These are phyloP conservation scores for Lupinus albus DNA, from an alignment of 306 rosid genomes.

Conservation along the genomic window DNA sequence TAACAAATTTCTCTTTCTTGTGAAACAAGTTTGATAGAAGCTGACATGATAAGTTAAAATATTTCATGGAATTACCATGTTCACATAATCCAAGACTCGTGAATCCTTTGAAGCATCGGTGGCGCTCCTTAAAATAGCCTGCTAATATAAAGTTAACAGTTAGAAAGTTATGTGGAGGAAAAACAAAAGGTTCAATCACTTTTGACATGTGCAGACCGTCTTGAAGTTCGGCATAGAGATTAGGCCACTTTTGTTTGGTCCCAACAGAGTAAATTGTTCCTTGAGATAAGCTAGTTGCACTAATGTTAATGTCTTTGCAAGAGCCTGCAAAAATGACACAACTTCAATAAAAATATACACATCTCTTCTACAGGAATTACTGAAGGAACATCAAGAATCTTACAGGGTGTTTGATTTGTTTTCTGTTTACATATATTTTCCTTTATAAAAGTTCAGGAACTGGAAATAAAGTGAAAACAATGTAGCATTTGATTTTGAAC, in stretches of 20 bases:
- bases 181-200: neutral
- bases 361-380: slow-evolving; percentile 22
- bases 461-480: neutral
- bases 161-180: slow-evolving; percentile 26
- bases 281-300: slow-evolving; percentile 70
- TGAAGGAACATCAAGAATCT: neutral
- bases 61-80: slow-evolving; percentile 55
- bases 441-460: neutral
- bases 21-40: slow-evolving; percentile 13
- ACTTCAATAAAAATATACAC: slow-evolving; percentile 14
- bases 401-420: neutral
- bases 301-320: slow-evolving; percentile 76
- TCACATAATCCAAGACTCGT: slow-evolving; percentile 62
- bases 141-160: slow-evolving; percentile 43
- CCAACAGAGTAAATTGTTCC: slow-evolving; percentile 69
- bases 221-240: slow-evolving; percentile 91
- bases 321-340: slow-evolving; percentile 60
- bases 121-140: slow-evolving; percentile 66
- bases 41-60: slow-evolving; percentile 7
- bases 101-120: slow-evolving; percentile 86
- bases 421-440: neutral
- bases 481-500: neutral
- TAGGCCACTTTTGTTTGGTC: slow-evolving; percentile 77
- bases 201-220: slow-evolving; percentile 52
- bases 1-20: slow-evolving; percentile 18